Evolutionary conservation across 495 filamentous ascomycete genomes (phyloP).

Genomic region (Penicillium argentinense): DNA sequence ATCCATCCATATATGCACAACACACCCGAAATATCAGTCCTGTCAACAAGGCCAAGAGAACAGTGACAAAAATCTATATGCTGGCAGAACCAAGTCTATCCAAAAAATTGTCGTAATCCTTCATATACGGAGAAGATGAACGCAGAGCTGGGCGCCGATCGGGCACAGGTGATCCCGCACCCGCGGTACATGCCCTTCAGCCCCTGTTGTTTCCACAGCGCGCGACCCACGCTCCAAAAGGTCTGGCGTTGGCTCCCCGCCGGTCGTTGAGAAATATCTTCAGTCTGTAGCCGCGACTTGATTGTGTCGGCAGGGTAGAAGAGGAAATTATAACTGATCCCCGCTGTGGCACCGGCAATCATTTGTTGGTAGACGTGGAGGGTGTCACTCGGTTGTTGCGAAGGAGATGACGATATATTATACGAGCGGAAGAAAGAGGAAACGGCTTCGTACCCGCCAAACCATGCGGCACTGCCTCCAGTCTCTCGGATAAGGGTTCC

Average conservation of each 20-base stretch:
- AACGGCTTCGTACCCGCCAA: slow-evolving; percentile 85
- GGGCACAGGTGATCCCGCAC: slow-evolving; percentile 87
- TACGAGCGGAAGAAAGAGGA: slow-evolving; percentile 61
- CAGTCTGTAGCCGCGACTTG: slow-evolving; percentile 94
- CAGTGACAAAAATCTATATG: too few relatives aligned
- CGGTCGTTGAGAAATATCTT: slow-evolving; percentile 54
- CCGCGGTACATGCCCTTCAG: slow-evolving; percentile 85
- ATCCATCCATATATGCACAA: too few relatives aligned
- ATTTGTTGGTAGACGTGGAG: slow-evolving; percentile 73
- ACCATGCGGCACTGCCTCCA: slow-evolving; percentile 93
- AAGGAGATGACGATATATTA: slow-evolving; percentile 12
- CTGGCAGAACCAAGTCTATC: too few relatives aligned
- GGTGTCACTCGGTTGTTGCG: slow-evolving; percentile 9
- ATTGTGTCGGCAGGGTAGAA: slow-evolving; percentile 97
- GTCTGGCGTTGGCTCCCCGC: slow-evolving; percentile 44
- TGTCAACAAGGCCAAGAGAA: too few relatives aligned
- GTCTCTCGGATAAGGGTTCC: slow-evolving; percentile 94
- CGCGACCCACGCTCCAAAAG: slow-evolving; percentile 67
- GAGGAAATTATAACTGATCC: slow-evolving; percentile 91
- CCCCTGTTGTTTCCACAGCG: slow-evolving; percentile 79
- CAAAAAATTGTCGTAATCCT: slow-evolving; percentile 67
- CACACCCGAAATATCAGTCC: too few relatives aligned
- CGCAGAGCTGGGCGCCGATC: slow-evolving; percentile 90
- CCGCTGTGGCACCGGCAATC: slow-evolving; percentile 83
- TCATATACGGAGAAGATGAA: slow-evolving; percentile 96